Percentiles rank a stretch among this genome's conserved stretches.
These are phyloP conservation scores for Daldinia sp. DNA, from an alignment of 2,329 filamentous ascomycete species.

Conservation along the genomic window DNA sequence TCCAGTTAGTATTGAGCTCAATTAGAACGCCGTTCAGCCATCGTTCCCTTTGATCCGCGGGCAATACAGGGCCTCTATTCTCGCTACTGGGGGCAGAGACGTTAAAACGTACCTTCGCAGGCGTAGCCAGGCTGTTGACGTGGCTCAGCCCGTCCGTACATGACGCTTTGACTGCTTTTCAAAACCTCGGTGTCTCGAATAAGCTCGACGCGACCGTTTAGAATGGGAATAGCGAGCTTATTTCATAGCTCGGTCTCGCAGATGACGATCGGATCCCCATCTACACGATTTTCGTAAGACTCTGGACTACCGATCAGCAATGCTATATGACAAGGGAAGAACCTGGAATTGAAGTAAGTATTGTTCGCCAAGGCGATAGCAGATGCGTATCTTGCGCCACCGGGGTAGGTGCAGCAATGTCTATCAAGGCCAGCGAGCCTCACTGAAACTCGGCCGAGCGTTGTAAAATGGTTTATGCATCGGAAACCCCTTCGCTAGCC, in stretches of 20 bases:
- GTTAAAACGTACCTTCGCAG: slow-evolving; percentile 34
- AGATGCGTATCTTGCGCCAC: slow-evolving; percentile 19
- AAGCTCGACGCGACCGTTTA: slow-evolving; percentile 2
- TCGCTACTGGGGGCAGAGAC: slow-evolving; percentile 27
- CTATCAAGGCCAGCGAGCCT: slow-evolving; percentile 1
- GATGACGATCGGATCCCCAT: background rate
- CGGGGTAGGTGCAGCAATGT: slow-evolving; percentile 7
- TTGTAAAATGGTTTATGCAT: background rate
- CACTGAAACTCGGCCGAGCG: background rate
- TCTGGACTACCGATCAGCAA: background rate
- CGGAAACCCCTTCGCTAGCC: slow-evolving; percentile 8
- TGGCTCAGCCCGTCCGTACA: slow-evolving; percentile 36
- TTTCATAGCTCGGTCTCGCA: slow-evolving; percentile 10
- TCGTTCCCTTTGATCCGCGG: background rate
- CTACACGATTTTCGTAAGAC: background rate
- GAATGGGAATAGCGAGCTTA: background rate
- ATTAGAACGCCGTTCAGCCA: background rate
- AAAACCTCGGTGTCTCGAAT: background rate
- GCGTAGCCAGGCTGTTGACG: slow-evolving; percentile 36
- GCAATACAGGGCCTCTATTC: slow-evolving; percentile 5
- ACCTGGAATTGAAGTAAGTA: slow-evolving; percentile 21
- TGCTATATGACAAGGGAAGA: slow-evolving; percentile 14
- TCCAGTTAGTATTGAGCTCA: slow-evolving; percentile 18
- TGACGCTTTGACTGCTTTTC: slow-evolving; percentile 15
- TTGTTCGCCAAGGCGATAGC: background rate